Evolutionary conservation across 108 stramenopile species (phyloP), one percentile per base, ranked within the genome.

Genomic region (Skeletonema potamos): DNA sequence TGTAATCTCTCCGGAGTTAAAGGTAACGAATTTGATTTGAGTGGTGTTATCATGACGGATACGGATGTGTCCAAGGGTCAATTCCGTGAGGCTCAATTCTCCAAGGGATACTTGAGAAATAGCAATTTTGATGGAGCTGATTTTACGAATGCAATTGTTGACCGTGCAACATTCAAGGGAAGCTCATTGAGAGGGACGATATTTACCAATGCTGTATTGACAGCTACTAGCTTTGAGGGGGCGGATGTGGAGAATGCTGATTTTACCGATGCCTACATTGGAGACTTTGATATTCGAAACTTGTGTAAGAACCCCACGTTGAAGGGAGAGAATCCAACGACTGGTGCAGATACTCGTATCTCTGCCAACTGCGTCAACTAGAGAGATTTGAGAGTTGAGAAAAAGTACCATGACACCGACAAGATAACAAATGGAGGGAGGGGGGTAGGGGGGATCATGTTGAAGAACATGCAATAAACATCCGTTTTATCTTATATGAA

Each of bases 271-370:
- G 85, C 93, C 1, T 89, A 87, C 62, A 83, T 97, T 64, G 96
- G 96, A 3, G 91, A 92, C 58, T 98, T 94, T 68, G 96, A 98
- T 72, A 84, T 94, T 61, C 77, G 83, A 61, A 85, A 82, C 46
- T 79, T 98, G 44, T 98, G 98, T 89, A 92, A 94, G 77, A 98
- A 98, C 66, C 98, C 98, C 18, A 96, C 98, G 7, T 80, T 98
- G 41, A 92, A 94, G 87, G 97, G 97, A 28, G 87, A 87, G 34
- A 98, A 98, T 64, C 92, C 96, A 2, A 74, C 66, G 1, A 96
- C 97, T 18, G 95, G 95, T 15, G 87, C 73, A 8, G 91, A 92
- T 54, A 92, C 95, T 37, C 69, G 84, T 15, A 33, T 84, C 12
- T 89, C 87, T 0, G 77, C 77, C 10, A 78, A 70, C 24, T 78